Evolutionary conservation across 352 stramenopile species (phyloP).

Genomic region (Pythium phragmiticola): DNA sequence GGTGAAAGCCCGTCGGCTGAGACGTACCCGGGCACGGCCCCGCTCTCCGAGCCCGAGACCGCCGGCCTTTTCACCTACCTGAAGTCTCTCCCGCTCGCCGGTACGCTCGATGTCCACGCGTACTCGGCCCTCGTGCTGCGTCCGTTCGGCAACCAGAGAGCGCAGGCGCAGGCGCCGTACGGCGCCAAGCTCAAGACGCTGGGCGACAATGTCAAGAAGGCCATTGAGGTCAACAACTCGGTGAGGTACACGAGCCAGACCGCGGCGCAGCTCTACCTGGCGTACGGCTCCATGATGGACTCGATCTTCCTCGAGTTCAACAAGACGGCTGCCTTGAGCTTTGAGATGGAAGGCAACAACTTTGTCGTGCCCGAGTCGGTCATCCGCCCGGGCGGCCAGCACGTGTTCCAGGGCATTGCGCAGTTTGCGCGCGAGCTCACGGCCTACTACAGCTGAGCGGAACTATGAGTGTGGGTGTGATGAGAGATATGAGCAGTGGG

Average conservation of each 20-base stretch:
- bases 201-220: constrained; percentile 28
- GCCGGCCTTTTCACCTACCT: constrained; percentile 32
- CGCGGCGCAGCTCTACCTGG: constrained; percentile 27
- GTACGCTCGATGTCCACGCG: constrained; percentile 32
- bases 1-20: constrained; percentile 19
- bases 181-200: constrained; percentile 30
- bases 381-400: constrained; percentile 29
- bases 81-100: constrained; percentile 29
- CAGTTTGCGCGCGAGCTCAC: constrained; percentile 27
- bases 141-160: constrained; percentile 29
- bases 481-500: no score
- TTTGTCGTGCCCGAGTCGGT: constrained; percentile 22
- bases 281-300: constrained; percentile 37
- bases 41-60: constrained; percentile 34
- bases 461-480: not conserved
- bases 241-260: constrained; percentile 28
- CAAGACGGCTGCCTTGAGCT: constrained; percentile 31
- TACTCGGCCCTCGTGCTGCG: constrained; percentile 32
- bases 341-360: constrained; percentile 34
- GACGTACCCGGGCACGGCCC: constrained; percentile 30
- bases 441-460: constrained; percentile 27
- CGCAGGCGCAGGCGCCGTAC: constrained; percentile 24
- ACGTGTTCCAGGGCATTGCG: constrained; percentile 29
- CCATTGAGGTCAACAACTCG: constrained; percentile 27
- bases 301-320: constrained; percentile 34